Evolutionary conservation across 2,329 filamentous ascomycete species (phyloP).

Genomic region (Ophiocordyceps polyrhachis-furcata): DNA sequence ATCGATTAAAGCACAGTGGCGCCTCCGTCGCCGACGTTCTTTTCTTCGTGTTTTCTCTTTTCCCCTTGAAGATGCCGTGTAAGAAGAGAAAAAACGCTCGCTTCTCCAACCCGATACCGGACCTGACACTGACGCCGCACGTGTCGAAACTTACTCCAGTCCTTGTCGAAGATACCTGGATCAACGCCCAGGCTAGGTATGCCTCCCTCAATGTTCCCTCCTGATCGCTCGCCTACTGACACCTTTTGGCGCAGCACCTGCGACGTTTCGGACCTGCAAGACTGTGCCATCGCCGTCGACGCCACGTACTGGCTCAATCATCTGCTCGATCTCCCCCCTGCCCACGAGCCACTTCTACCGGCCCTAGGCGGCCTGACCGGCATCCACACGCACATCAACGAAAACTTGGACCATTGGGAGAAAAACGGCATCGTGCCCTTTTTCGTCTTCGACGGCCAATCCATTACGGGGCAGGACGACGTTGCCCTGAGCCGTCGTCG

Average conservation of each 20-base stretch:
- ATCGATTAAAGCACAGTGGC: not conserved
- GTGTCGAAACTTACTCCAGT: slow-evolving; percentile 7
- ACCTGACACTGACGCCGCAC: not conserved
- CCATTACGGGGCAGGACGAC: slow-evolving; percentile 58
- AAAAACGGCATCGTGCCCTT: slow-evolving; percentile 54
- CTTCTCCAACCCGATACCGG: not conserved
- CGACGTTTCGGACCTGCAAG: slow-evolving; percentile 51
- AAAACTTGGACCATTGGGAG: slow-evolving; percentile 56
- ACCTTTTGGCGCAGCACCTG: slow-evolving; percentile 25
- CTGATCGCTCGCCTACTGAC: slow-evolving; percentile 5
- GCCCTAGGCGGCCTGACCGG: slow-evolving; percentile 80
- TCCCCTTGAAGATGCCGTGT: slow-evolving; percentile 16
- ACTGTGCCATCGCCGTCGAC: slow-evolving; percentile 65
- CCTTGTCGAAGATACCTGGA: slow-evolving; percentile 20
- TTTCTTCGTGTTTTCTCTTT: slow-evolving; percentile 4
- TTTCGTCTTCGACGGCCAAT: slow-evolving; percentile 84
- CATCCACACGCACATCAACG: slow-evolving; percentile 55
- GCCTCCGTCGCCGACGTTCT: not conserved
- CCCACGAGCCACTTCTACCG: slow-evolving; percentile 72
- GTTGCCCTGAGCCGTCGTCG: slow-evolving; percentile 44
- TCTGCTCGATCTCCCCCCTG: slow-evolving; percentile 50
- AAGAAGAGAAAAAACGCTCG: slow-evolving; percentile 5
- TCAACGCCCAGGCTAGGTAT: slow-evolving; percentile 19
- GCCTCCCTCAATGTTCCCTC: slow-evolving; percentile 3
- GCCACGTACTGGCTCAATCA: slow-evolving; percentile 75